Percentiles rank a stretch among this genome's conserved stretches.
These are phyloP conservation scores for Oidium heveae DNA, from an alignment of 2,329 filamentous ascomycete species.

Conservation along the genomic window DNA sequence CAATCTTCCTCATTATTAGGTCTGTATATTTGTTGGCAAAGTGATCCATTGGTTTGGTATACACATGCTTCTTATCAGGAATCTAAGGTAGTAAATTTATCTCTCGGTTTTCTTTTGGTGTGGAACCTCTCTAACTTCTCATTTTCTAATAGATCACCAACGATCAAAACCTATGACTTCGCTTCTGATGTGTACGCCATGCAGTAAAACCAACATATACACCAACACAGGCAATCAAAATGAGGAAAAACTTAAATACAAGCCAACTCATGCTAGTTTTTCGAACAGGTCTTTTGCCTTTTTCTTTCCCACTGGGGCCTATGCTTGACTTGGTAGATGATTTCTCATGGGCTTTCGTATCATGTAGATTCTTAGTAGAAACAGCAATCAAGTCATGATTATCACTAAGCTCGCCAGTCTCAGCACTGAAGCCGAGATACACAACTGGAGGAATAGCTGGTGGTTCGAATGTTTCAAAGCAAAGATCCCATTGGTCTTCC, in stretches of 20 bases:
- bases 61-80: no score
- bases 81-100: no score
- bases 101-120: no score
- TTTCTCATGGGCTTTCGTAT: slow-evolving; percentile 20
- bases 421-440: slow-evolving; percentile 56
- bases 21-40: no score
- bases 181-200: slow-evolving; percentile 30
- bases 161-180: slow-evolving; percentile 13
- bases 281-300: slow-evolving; percentile 6
- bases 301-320: slow-evolving; percentile 6
- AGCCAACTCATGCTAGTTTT: slow-evolving; percentile 36
- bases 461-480: slow-evolving; percentile 50
- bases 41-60: no score
- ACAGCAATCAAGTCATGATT: slow-evolving; percentile 92
- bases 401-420: slow-evolving; percentile 89
- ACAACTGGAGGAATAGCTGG: slow-evolving; percentile 56
- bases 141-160: no score
- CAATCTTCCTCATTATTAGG: no score
- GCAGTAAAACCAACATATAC: slow-evolving; percentile 69
- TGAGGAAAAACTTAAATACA: slow-evolving; percentile 60
- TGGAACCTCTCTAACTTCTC: no score
- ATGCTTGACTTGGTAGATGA: slow-evolving; percentile 34
- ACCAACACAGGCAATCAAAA: slow-evolving; percentile 43
- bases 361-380: slow-evolving; percentile 71
- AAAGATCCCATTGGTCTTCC: slow-evolving; percentile 67